phyloP scores from a whole-genome alignment of 2,329 filamentous ascomycete species.

The Trematosphaeria pertusa region DNA sequence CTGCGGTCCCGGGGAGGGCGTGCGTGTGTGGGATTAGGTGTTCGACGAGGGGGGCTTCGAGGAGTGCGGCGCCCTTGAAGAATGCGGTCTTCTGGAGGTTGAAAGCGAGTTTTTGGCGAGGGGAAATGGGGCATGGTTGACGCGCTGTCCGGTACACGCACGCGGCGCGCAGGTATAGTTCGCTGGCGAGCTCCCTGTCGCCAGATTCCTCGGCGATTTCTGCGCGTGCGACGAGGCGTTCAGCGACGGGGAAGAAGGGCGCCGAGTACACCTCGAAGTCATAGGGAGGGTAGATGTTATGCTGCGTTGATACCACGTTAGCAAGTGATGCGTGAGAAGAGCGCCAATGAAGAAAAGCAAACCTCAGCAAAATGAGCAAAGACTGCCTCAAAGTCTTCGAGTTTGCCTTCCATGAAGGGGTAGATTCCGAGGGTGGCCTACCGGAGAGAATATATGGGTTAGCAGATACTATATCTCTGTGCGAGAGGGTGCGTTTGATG shows the following conservation, averaged over 20 bases:
- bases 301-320: constrained; percentile 38
- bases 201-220: constrained; percentile 56
- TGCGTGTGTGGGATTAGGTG: constrained; percentile 69
- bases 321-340: not conserved
- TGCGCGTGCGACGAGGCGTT: constrained; percentile 60
- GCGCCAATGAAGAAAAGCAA: constrained; percentile 19
- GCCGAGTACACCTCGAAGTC: constrained; percentile 66
- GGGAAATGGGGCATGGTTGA: constrained; percentile 62
- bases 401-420: constrained; percentile 72
- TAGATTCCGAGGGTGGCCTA: constrained; percentile 62
- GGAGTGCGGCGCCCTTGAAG: constrained; percentile 55
- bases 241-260: constrained; percentile 63
- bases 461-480: constrained; percentile 35
- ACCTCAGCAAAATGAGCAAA: constrained; percentile 67
- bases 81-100: constrained; percentile 68
- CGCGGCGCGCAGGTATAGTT: constrained; percentile 60
- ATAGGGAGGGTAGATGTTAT: constrained; percentile 67
- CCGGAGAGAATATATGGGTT: constrained; percentile 40
- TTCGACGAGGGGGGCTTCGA: constrained; percentile 59
- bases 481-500: not conserved
- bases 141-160: constrained; percentile 70
- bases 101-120: constrained; percentile 65
- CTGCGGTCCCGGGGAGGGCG: constrained; percentile 60
- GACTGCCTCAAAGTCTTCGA: constrained; percentile 71
- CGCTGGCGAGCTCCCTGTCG: constrained; percentile 59